Evolutionary conservation across 192 early-diverging fungal species (phyloP), one percentile per base, ranked within the genome.

Genomic region (Chytriomyces sp.): DNA sequence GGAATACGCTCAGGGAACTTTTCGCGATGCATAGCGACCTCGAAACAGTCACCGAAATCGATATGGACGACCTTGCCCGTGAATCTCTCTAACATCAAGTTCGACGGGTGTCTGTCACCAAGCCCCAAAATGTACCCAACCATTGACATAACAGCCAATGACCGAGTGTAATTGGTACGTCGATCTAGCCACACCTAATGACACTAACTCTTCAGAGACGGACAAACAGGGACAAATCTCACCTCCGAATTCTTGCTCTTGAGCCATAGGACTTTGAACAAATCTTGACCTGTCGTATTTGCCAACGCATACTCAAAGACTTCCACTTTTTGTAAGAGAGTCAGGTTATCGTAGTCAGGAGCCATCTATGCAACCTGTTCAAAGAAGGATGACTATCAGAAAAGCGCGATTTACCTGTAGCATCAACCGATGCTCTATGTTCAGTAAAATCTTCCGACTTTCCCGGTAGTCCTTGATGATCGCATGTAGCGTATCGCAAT

Each of bases 1-100:
- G 98, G 98, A 80, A 99, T 92, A 66, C 88, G 92, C 75, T 99
- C 98, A 4, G 98, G 98, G 86, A 90, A 98, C 73, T 96, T 93
- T 40, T 98, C 95, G 56, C 98, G 91, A 68, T 96, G 91, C 87
- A 93, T 93, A 0, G 96, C 95, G 59, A 98, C 91, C 88, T 98
- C 95, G 64, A 98, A 98, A 80, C 95, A 98, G 73, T 96, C 94
- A 26, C 96, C 95, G 82, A 98, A 94, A 81, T 99, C 96, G 75
- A 99, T 96, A 66, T 99, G 96, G 22, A 99, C 90, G 7, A 96
- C 89, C 75, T 98, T 96, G 60, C 95, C 95, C 17, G 92, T 92
- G 28, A 85, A 85, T 12, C 89, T 70, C 67, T 98, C 90, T 32
- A 98, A 71, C 94, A 99, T 94, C 39, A 99, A 81, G 76, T 99